Evolutionary conservation across 192 early-diverging fungal species (phyloP).

Genomic region (Haplosporangium gracile): DNA sequence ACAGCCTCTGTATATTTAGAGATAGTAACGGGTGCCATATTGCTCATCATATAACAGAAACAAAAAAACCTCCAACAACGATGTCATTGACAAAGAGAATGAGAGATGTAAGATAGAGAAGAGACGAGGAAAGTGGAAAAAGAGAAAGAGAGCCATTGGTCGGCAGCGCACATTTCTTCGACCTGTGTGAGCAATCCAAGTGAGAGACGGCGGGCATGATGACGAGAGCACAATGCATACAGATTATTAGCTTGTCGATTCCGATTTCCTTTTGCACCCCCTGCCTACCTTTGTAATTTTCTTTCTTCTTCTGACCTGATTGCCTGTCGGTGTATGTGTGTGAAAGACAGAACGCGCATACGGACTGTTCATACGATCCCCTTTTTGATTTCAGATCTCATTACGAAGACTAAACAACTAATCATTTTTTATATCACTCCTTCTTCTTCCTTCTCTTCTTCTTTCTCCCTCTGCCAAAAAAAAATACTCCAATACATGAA

Average conservation of each 20-base stretch:
- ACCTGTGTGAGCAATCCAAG: background rate
- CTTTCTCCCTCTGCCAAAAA: background rate
- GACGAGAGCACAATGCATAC: background rate
- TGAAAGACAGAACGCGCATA: too few relatives aligned
- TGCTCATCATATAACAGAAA: background rate
- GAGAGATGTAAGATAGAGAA: too few relatives aligned
- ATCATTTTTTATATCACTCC: background rate
- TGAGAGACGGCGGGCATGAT: background rate
- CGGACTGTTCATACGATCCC: background rate
- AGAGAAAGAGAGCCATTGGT: too few relatives aligned
- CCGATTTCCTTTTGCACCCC: background rate
- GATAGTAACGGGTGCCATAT: background rate
- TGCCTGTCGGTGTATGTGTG: background rate
- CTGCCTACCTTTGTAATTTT: background rate
- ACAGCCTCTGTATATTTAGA: conserved; percentile 1
- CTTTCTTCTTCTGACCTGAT: background rate
- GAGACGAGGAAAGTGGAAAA: too few relatives aligned
- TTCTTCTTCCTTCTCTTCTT: background rate
- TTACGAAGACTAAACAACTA: background rate
- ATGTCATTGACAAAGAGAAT: too few relatives aligned
- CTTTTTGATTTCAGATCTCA: background rate
- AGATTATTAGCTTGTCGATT: background rate
- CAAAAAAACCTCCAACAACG: background rate
- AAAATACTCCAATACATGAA: background rate
- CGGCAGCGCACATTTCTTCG: background rate